phyloP scores from a whole-genome alignment of 116 monocot species.

The Posidonia oceanica region DNA sequence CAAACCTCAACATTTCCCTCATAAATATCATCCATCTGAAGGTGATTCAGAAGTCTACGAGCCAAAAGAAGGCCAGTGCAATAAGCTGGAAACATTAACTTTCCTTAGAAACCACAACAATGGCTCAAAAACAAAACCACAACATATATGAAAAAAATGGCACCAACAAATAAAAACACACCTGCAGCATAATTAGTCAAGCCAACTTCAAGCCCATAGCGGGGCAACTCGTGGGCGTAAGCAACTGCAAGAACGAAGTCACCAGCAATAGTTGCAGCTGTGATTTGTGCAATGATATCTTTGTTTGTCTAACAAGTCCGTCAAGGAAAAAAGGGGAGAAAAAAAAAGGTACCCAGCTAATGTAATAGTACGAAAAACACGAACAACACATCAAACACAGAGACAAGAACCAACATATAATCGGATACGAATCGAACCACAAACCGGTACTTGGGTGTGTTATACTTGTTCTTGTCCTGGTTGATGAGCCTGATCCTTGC shows the following conservation, averaged over 20 bases:
- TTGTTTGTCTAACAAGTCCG: slow-evolving; percentile 45
- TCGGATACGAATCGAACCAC: slow-evolving; percentile 94
- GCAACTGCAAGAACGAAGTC: slow-evolving; percentile 72
- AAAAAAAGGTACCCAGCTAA: too few relatives aligned
- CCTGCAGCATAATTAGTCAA: slow-evolving; percentile 93
- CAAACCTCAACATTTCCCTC: slow-evolving; percentile 85
- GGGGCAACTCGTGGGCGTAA: slow-evolving; percentile 85
- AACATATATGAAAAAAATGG: too few relatives aligned
- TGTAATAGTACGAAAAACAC: too few relatives aligned
- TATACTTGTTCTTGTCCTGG: slow-evolving; percentile 94
- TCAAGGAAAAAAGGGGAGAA: too few relatives aligned
- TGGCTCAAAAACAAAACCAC: too few relatives aligned
- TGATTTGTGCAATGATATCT: slow-evolving; percentile 55
- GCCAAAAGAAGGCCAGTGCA: slow-evolving; percentile 95
- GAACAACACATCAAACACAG: too few relatives aligned
- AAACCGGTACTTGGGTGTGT: slow-evolving; percentile 88
- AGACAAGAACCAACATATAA: too few relatives aligned
- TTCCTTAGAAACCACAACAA: too few relatives aligned
- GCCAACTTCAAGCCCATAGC: slow-evolving; percentile 82
- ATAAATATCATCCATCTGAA: slow-evolving; percentile 87
- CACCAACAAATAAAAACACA: too few relatives aligned
- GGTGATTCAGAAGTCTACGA: slow-evolving; percentile 65
- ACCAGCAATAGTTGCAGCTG: slow-evolving; percentile 80
- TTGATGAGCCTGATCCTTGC: slow-evolving; percentile 86
- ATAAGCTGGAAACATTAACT: slow-evolving; percentile 40